Evolutionary conservation across 2,329 filamentous ascomycete genomes (phyloP).

Genomic region (Apiospora koreana): DNA sequence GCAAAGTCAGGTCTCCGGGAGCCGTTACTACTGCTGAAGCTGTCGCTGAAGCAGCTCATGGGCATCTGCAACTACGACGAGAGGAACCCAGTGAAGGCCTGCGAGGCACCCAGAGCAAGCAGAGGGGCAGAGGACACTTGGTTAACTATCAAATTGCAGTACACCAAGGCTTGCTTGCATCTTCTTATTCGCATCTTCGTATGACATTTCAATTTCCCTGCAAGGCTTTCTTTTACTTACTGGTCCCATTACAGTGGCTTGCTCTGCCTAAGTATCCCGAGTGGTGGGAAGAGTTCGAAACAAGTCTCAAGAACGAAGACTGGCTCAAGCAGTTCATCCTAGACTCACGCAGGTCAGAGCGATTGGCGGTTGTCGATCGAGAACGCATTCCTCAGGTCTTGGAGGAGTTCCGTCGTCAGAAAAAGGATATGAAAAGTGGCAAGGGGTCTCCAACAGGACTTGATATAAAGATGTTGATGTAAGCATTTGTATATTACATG

Average conservation of each 20-base stretch:
- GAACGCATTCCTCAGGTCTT: conserved; percentile 6
- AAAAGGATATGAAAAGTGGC: not conserved
- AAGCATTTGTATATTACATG: too few relatives aligned
- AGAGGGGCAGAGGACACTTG: not conserved
- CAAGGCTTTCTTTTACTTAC: not conserved
- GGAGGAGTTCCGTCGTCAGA: conserved; percentile 12
- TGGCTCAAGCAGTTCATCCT: conserved; percentile 26
- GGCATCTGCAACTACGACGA: not conserved
- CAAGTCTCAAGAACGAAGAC: conserved; percentile 19
- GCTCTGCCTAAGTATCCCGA: conserved; percentile 20
- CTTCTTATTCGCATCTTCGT: not conserved
- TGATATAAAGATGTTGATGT: not conserved
- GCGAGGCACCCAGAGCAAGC: not conserved
- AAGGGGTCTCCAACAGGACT: not conserved
- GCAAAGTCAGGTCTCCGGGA: conserved; percentile 7
- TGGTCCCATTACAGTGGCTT: conserved; percentile 22
- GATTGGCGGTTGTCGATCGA: not conserved
- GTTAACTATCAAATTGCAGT: not conserved
- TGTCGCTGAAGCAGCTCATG: not conserved
- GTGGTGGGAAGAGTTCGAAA: conserved; percentile 26
- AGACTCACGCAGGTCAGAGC: conserved; percentile 22
- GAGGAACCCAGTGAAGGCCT: not conserved
- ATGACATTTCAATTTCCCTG: not conserved
- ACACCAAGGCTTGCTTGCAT: not conserved
- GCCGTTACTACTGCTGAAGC: conserved; percentile 2